phyloP scores from a whole-genome alignment of 164 flowering plant species.

The Umbellularia californica region DNA sequence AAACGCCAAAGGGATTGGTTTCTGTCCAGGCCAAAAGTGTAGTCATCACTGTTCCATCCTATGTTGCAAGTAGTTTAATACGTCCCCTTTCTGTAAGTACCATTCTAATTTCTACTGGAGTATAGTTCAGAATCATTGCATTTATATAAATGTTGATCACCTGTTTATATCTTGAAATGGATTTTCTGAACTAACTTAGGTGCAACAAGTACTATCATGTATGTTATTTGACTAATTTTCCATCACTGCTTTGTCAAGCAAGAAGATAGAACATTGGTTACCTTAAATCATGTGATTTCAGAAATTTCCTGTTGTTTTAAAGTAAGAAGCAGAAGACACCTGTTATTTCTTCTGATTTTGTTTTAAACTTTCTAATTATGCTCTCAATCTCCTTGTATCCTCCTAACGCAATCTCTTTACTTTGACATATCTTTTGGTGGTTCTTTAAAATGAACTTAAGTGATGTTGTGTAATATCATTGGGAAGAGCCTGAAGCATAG shows the following conservation, averaged over 20 bases:
- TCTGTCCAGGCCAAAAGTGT: slow-evolving; percentile 61
- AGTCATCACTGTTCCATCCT: slow-evolving; percentile 82
- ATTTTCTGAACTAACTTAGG: not conserved
- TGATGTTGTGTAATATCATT: too few relatives aligned
- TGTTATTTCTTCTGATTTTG: not conserved
- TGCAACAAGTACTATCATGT: too few relatives aligned
- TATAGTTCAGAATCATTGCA: not conserved
- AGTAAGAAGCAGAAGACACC: not conserved
- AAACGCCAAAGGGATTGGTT: slow-evolving; percentile 76
- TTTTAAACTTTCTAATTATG: not conserved
- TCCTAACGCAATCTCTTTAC: not conserved
- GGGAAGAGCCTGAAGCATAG: too few relatives aligned
- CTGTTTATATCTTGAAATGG: not conserved
- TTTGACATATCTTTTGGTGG: not conserved
- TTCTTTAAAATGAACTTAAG: too few relatives aligned
- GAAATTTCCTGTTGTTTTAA: too few relatives aligned
- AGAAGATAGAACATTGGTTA: too few relatives aligned
- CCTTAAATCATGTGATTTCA: too few relatives aligned
- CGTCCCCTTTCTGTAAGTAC: slow-evolving; percentile 82
- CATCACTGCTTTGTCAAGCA: too few relatives aligned
- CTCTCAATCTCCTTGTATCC: not conserved
- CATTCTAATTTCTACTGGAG: slow-evolving; percentile 2
- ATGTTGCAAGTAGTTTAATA: slow-evolving; percentile 67
- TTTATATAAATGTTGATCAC: not conserved
- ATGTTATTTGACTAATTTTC: too few relatives aligned